Percentiles rank a stretch among this genome's conserved stretches.
Conservation (phyloP, 148 eudicot species). For the Mesembryanthemum crystallinum region DNA sequence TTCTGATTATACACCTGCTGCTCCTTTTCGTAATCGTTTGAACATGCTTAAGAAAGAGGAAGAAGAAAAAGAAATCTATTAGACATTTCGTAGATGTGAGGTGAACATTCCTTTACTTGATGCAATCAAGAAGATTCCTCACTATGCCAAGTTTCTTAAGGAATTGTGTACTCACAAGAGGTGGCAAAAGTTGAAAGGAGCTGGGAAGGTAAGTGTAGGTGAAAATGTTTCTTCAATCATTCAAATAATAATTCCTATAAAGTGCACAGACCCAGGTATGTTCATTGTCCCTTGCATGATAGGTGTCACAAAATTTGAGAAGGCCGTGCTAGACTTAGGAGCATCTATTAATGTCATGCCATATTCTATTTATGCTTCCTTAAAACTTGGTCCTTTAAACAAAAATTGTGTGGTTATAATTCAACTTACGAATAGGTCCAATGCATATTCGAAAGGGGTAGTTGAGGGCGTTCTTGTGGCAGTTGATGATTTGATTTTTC, state of each 20-base stretch:
- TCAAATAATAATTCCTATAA: neutral
- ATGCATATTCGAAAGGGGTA: neutral
- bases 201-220: slow-evolving; percentile 5
- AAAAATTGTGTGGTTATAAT: neutral
- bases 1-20: too few relatives aligned
- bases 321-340: neutral
- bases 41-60: neutral
- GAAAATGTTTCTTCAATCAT: neutral
- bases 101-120: slow-evolving; percentile 16
- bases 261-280: neutral
- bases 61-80: neutral
- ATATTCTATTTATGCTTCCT: neutral
- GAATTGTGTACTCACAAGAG: slow-evolving; percentile 10
- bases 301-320: neutral
- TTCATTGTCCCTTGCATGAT: slow-evolving; percentile 3
- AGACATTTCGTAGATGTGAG: neutral
- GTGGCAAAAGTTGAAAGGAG: neutral
- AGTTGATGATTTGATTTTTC: neutral
- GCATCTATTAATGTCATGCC: slow-evolving; percentile 1
- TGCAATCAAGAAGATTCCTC: slow-evolving; percentile 9
- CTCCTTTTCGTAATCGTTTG: neutral
- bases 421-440: neutral
- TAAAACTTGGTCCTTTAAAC: neutral
- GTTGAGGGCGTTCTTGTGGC: neutral
- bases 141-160: slow-evolving; percentile 16